Evolutionary conservation across 2,329 filamentous ascomycete genomes (phyloP).

Genomic region (Davidsoniella virescens): DNA sequence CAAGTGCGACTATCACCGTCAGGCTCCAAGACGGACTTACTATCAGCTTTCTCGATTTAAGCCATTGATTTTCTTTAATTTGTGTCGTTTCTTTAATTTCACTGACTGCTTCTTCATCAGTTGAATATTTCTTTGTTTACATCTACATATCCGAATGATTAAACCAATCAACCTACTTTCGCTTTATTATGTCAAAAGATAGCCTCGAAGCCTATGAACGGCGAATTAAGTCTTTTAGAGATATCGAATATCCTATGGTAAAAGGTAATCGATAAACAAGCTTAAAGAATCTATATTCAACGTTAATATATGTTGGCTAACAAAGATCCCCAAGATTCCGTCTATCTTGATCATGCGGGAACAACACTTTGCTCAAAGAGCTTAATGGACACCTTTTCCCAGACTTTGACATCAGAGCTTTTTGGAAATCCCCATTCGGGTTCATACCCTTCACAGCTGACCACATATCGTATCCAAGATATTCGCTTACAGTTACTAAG

Average conservation of each 20-base stretch:
- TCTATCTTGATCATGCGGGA: constrained; percentile 43
- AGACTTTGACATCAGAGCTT: constrained; percentile 38
- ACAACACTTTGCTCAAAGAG: constrained; percentile 42
- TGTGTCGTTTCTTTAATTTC: too few relatives aligned
- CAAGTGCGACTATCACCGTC: too few relatives aligned
- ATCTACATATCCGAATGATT: too few relatives aligned
- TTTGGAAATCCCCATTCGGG: constrained; percentile 55
- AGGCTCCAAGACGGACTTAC: too few relatives aligned
- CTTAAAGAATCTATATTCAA: neutral
- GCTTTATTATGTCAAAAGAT: too few relatives aligned
- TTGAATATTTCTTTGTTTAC: too few relatives aligned
- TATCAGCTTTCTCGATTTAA: too few relatives aligned
- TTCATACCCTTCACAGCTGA: constrained; percentile 39
- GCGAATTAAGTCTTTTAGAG: constrained; percentile 40
- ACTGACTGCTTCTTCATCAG: too few relatives aligned
- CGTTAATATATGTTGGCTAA: neutral
- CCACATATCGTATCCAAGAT: constrained; percentile 40
- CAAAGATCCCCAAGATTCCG: constrained; percentile 18
- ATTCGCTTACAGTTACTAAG: constrained; percentile 35
- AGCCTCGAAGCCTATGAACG: constrained; percentile 33
- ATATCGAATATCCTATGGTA: constrained; percentile 52
- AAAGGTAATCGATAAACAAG: constrained; percentile 30
- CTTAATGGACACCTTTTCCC: constrained; percentile 37
- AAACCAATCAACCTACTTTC: too few relatives aligned
- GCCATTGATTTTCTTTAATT: too few relatives aligned